Evolutionary conservation across 495 filamentous ascomycete species (phyloP), one percentile per base, ranked within the genome.

Genomic region (Acidomyces sp.): DNA sequence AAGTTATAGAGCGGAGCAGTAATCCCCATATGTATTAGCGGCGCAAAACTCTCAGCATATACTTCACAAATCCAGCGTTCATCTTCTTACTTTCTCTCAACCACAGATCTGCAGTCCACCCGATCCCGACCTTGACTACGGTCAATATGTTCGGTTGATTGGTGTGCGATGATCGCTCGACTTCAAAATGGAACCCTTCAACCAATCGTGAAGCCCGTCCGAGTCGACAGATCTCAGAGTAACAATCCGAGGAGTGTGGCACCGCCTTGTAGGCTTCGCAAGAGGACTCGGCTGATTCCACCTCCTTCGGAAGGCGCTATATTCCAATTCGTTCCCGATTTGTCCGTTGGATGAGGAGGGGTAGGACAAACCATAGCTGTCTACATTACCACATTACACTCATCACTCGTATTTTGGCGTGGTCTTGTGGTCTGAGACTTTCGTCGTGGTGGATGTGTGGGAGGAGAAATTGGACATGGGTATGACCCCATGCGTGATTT

Each of bases 311-410:
- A n/a, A n/a, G 42, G 34, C 42, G 33, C 34, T 45, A 45, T 39
- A 45, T 45, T 45, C 42, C 34, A 26, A 45, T 30, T 39, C 34
- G 34, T 45, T 38, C 34, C 22, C 34, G 18, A 28, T n/a, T n/a
- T 30, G 42, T 10, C 42, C 42, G 42, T 45, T 16, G 42, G 42
- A 7, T 35, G 33, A 16, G 37, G 42, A 45, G 42, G 25, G 33
- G 25, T 18, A 28, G 34, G 42, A 45, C 39, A 38, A 45, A 45
- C 41, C 41, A 43, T 43, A 43, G 41, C 41, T 43, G 41, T 33
- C 41, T 43, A 43, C 41, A 43, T 43, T 7, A 9, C 18, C 37
- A 39, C n/a, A n/a, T n/a, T n/a, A n/a, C n/a, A n/a, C n/a, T n/a
- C n/a, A n/a, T n/a, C n/a, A n/a, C n/a, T n/a, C n/a, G n/a, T n/a